A percentile compares a stretch with the other conserved stretches of the same genome.
These are phyloP conservation scores for Cercospora beticola DNA, from an alignment of 2,329 filamentous ascomycete genomes.

Conservation along the genomic window DNA sequence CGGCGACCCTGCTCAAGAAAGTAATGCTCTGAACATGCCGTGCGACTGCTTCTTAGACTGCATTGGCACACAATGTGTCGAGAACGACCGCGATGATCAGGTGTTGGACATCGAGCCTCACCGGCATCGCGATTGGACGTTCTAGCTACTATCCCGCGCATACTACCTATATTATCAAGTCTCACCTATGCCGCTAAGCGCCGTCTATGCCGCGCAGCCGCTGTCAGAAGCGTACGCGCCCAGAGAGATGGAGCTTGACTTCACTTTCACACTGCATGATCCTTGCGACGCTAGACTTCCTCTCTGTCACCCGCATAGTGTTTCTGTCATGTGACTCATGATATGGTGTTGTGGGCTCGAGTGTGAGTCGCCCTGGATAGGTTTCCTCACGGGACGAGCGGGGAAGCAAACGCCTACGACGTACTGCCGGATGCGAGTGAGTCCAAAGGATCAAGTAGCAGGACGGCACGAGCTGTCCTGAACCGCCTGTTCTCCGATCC, in stretches of 20 bases:
- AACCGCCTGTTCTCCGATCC: background rate
- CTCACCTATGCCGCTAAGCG: constrained; percentile 3
- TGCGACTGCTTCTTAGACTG: background rate
- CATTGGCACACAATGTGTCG: background rate
- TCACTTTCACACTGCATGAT: background rate
- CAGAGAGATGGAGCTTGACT: background rate
- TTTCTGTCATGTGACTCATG: constrained; percentile 4
- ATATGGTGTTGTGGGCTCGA: constrained; percentile 3
- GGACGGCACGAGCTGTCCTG: background rate
- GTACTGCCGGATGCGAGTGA: background rate
- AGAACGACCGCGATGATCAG: background rate
- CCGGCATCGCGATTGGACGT: background rate
- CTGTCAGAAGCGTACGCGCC: constrained; percentile 7
- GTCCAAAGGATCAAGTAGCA: background rate
- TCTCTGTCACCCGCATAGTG: background rate
- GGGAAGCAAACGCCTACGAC: background rate
- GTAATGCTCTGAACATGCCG: background rate
- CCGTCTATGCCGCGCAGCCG: constrained; percentile 1
- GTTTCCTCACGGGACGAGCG: background rate
- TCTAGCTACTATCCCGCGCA: background rate
- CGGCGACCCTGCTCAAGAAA: background rate
- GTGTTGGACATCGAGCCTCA: background rate
- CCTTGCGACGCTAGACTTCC: background rate
- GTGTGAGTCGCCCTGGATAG: background rate
- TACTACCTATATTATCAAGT: background rate